Base-by-base conservation (phyloP, 768 basidiomycete genomes). In the Phallus indusiatus region DNA sequence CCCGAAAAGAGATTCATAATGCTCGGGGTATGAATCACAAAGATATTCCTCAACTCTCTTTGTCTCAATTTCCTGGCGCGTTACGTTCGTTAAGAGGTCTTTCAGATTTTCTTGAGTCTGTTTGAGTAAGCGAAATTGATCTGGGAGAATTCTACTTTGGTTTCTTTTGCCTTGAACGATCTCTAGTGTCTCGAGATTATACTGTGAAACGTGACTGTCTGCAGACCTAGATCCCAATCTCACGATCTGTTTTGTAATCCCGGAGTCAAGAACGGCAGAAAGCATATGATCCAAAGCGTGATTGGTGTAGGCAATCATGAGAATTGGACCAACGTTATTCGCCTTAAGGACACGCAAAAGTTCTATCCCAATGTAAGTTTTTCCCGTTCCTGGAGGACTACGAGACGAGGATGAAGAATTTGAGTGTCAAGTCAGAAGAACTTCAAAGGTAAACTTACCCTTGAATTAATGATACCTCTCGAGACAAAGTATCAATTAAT, bases 281-380 rank as follows among this genome's bases (percentile, higher is more conserved):
- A 90, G 71, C 71, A 90, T 78, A 62, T 89, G 85, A 59, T 90
- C 88, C 2, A 90, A 74, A 0, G 88, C 88, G 47, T 90, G 89
- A 63, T 90, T 90, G 0, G 88, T 90, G 70, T 83, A 88, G 0
- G 87, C 78, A 24, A 83, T 77, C 64, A 83, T 70, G 2, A 77
- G 67, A 42, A 42, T 42, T 42, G 67, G 55, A 20, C 50, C 54
- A n/a, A 60, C 53, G 62, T 28, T 5, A 50, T 46, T 12, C 20
- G 5, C 24, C 80, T 82, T 67, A 17, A 90, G 71, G 5, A 88
- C 79, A 0, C 85, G 80, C 9, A 90, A 66, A 16, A 90, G 74
- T 66, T 90, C 85, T 5, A 83, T 77, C 0, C 83, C 86, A 2
- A 84, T 86, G 63, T 76, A 88, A 21, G 80, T 83, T 83, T 88